Evolutionary conservation across 805 yeast species (phyloP), one percentile per base, ranked within the genome.

Genomic region (Blastobotrys mokoenaii): DNA sequence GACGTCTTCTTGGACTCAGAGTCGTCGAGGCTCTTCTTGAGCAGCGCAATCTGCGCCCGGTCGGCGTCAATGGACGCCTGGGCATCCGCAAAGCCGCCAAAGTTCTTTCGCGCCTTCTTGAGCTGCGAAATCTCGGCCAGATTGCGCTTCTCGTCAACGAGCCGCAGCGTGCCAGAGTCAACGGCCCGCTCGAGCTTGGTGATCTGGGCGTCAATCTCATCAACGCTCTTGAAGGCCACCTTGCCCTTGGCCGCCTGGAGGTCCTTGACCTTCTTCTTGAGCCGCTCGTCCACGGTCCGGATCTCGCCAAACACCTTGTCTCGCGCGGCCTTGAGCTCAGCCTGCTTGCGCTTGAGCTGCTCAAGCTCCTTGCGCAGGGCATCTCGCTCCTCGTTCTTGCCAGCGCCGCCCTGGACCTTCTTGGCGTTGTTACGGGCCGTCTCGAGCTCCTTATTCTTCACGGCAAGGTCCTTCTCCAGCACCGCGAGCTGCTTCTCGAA

Each of bases 91-190:
- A 89, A 71, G 40, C 76, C 72, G 41, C 78, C 77, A 62, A 86
- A 84, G 64, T 82, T 89, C 65, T 82, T 83, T 60, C 81, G 79
- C 61, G 84, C 69, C 68, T 85, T 87, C 67, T 90, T 80, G 64
- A 93, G 76, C 39, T 80, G 66, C 43, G 87, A 75, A 73, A 87
- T 84, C 69, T 90, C 97, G 69, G 84, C 84, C 54, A 93, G 79
- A 53, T 73, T 67, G 61, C 80, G 75, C 71, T 86, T 82, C 74
- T 93, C 99, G 52, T 90, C 96, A 44, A 88, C 97, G 60, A 93
- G 78, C 57, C 85, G 77, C 62, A 93, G 72, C 39, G 73, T 67
- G 51, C 97, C 97, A 42, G 83, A 67, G 46, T 84, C 85, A 50
- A 93, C 81, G 54, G 74, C 71, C 37, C 73, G 74, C 63, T 93